A percentile compares a stretch with the other conserved stretches of the same genome.
Conservation (phyloP, 768 basidiomycete species). For the Boletus reticuloceps region DNA sequence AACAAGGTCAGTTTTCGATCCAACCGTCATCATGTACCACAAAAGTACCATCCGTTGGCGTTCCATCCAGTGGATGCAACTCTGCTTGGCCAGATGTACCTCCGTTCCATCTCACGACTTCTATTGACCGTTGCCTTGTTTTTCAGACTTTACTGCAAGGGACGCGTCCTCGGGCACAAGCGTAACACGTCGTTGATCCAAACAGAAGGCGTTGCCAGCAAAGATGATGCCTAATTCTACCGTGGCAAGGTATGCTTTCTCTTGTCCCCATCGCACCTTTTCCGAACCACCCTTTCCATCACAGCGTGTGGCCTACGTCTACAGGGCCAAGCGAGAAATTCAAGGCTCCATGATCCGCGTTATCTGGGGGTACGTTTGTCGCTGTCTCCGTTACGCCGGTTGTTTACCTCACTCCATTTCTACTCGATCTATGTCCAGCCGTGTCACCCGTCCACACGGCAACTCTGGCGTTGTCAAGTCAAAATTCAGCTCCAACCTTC, state of each 20-base stretch:
- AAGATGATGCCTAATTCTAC: conserved; percentile 97
- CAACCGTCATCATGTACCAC: neutral
- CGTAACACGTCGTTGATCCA: conserved; percentile 96
- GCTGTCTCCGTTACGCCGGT: neutral
- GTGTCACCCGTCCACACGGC: too few relatives aligned
- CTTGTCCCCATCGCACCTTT: neutral
- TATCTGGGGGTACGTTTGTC: conserved; percentile 90
- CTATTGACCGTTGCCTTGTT: neutral
- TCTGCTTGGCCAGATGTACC: conserved; percentile 12
- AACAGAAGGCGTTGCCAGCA: conserved; percentile 92
- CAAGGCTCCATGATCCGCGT: conserved; percentile 95
- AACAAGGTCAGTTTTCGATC: conserved; percentile 60
- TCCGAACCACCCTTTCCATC: neutral
- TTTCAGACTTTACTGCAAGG: conserved; percentile 89
- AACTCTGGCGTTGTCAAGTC: conserved; percentile 94
- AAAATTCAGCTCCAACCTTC: conserved; percentile 95
- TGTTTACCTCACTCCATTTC: neutral
- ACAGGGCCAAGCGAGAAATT: conserved; percentile 93
- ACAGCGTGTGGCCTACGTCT: conserved; percentile 96
- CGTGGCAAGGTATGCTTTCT: conserved; percentile 82
- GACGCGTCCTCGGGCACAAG: conserved; percentile 97
- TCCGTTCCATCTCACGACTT: too few relatives aligned
- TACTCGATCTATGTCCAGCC: conserved; percentile 41
- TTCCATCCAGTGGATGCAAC: conserved; percentile 14
- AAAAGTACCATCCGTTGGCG: neutral